These are phyloP conservation scores for Cytidiella melzeri DNA, from an alignment of 768 basidiomycete genomes.

Conservation along the genomic window DNA sequence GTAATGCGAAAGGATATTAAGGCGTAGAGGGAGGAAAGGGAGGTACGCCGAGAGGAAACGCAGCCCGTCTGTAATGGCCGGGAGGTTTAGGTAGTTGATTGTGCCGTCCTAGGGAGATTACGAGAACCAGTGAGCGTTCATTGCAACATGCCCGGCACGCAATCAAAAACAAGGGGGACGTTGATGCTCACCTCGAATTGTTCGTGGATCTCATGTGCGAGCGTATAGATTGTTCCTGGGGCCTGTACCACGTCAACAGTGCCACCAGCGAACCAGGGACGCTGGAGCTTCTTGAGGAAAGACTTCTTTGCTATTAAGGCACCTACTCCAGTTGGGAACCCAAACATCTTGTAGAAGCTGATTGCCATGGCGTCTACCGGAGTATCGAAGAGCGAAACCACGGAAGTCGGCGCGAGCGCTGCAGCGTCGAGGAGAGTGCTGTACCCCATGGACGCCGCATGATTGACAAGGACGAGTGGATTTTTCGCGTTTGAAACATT, in stretches of 20 bases:
- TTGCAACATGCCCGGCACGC: neutral
- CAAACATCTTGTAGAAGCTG: constrained; percentile 90
- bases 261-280: constrained; percentile 84
- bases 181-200: constrained; percentile 62
- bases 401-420: constrained; percentile 68
- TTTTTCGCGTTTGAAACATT: constrained; percentile 77
- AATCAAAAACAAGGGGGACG: neutral
- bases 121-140: neutral
- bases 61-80: constrained; percentile 74
- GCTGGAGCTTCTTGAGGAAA: constrained; percentile 52
- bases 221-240: constrained; percentile 63
- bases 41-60: constrained; percentile 73
- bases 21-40: constrained; percentile 70
- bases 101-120: constrained; percentile 61
- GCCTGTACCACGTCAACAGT: constrained; percentile 81
- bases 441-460: constrained; percentile 66
- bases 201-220: constrained; percentile 53
- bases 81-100: constrained; percentile 72
- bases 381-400: constrained; percentile 56
- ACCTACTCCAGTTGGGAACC: constrained; percentile 81
- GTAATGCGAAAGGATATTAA: constrained; percentile 62
- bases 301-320: constrained; percentile 70
- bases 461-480: constrained; percentile 54
- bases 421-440: constrained; percentile 77
- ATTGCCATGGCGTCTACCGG: constrained; percentile 79